These are phyloP conservation scores for Tephrocybe sp. DNA, from an alignment of 768 basidiomycete genomes.

Conservation along the genomic window DNA sequence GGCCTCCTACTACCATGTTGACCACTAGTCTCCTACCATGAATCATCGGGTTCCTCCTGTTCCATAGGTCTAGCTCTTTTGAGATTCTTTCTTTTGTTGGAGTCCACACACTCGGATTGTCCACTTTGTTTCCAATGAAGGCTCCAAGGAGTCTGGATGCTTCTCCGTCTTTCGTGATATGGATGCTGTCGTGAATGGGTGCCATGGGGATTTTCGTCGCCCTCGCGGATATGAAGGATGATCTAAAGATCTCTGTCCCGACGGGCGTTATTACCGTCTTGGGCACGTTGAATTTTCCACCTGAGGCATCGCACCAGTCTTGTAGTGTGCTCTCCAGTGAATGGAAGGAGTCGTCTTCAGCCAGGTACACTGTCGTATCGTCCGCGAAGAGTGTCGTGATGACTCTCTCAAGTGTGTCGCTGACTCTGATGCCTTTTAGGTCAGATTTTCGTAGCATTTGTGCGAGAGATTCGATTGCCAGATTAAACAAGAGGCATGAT, in stretches of 20 bases:
- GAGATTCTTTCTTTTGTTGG: slow-evolving; percentile 25
- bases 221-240: neutral
- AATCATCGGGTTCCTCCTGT: slow-evolving; percentile 24
- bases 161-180: slow-evolving; percentile 27
- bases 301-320: neutral
- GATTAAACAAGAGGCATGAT: slow-evolving; percentile 37
- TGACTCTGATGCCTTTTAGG: slow-evolving; percentile 25
- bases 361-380: slow-evolving; percentile 37
- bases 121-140: slow-evolving; percentile 26
- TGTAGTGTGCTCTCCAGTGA: slow-evolving; percentile 25
- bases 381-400: slow-evolving; percentile 29
- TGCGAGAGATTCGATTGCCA: no score
- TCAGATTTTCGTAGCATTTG: no score
- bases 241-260: neutral
- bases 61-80: slow-evolving; percentile 20
- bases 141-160: slow-evolving; percentile 30
- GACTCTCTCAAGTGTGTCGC: slow-evolving; percentile 20
- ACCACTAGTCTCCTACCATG: slow-evolving; percentile 23
- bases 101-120: slow-evolving; percentile 22
- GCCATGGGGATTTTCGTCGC: slow-evolving; percentile 1
- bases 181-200: slow-evolving; percentile 16
- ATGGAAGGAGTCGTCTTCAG: slow-evolving; percentile 22
- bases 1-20: slow-evolving; percentile 26
- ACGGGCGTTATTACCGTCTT: neutral
- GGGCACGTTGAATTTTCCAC: no score